Evolutionary conservation across 148 eudicot species (phyloP).

Genomic region (Pouteria glomerata): DNA sequence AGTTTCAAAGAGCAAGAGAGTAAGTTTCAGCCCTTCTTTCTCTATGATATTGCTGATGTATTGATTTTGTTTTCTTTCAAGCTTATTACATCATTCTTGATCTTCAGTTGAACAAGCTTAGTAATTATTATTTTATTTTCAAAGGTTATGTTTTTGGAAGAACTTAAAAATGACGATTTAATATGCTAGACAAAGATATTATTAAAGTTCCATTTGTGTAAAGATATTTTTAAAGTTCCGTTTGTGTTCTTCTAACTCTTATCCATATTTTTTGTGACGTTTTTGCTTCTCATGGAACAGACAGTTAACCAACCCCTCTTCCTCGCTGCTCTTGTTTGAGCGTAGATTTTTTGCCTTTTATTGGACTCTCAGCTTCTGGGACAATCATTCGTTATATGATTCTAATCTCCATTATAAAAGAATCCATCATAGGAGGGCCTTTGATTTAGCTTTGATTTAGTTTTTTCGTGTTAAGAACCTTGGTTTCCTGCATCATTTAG

Average conservation of each 20-base stretch:
- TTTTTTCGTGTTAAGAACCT: not conserved
- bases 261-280: not conserved
- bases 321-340: not conserved
- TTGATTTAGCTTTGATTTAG: not conserved
- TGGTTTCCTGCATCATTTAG: not conserved
- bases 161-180: not conserved
- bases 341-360: no score
- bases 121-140: not conserved
- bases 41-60: conserved; percentile 3
- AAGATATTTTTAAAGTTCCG: not conserved
- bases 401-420: not conserved
- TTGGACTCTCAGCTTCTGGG: no score
- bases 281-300: not conserved
- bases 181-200: not conserved
- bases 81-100: not conserved
- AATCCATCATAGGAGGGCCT: not conserved
- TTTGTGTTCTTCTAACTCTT: not conserved
- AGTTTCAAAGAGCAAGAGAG: conserved; percentile 95
- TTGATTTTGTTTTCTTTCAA: not conserved
- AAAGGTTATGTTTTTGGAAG: not conserved
- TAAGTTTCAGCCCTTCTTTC: conserved; percentile 32
- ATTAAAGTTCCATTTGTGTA: not conserved
- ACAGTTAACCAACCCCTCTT: not conserved
- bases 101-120: not conserved
- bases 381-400: not conserved